Evolutionary conservation across 2,329 filamentous ascomycete species (phyloP).

Genomic region (Diplodia mutila): DNA sequence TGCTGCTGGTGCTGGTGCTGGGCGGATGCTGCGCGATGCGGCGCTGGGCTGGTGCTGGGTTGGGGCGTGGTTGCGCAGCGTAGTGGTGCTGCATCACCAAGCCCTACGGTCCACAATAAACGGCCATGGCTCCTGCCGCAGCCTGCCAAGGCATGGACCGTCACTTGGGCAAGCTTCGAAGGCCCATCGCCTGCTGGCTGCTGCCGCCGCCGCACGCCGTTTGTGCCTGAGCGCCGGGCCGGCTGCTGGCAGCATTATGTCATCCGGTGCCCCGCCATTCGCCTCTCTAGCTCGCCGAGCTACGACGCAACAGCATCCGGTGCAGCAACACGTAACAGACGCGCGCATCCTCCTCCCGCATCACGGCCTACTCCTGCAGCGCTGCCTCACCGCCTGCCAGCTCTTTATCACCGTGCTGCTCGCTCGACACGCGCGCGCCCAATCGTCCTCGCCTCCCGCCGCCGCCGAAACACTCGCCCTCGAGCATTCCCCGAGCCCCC

Average conservation of each 20-base stretch:
- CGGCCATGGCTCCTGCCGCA: background rate
- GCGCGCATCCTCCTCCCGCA: constrained; percentile 10
- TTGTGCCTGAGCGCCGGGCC: background rate
- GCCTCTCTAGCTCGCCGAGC: background rate
- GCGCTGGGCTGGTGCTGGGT: background rate
- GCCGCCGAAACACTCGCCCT: constrained; percentile 22
- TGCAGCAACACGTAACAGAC: constrained; percentile 16
- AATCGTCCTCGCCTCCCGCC: constrained; percentile 10
- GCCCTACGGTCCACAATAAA: constrained; percentile 20
- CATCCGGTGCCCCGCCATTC: constrained; percentile 14
- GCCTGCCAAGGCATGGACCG: constrained; percentile 16
- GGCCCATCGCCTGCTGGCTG: background rate
- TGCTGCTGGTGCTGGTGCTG: constrained; percentile 3
- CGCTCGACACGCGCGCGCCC: background rate
- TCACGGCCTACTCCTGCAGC: background rate
- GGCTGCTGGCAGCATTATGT: background rate
- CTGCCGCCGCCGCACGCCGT: background rate
- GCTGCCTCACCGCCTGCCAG: constrained; percentile 6
- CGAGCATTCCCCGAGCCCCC: constrained; percentile 21
- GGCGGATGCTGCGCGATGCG: background rate
- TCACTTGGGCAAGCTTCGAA: background rate
- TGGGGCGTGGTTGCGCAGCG: constrained; percentile 1
- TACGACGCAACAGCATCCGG: background rate
- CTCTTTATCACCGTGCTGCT: constrained; percentile 5
- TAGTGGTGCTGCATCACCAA: constrained; percentile 7